These are phyloP conservation scores for Amanita exitialis DNA, from an alignment of 768 basidiomycete genomes.

Conservation along the genomic window DNA sequence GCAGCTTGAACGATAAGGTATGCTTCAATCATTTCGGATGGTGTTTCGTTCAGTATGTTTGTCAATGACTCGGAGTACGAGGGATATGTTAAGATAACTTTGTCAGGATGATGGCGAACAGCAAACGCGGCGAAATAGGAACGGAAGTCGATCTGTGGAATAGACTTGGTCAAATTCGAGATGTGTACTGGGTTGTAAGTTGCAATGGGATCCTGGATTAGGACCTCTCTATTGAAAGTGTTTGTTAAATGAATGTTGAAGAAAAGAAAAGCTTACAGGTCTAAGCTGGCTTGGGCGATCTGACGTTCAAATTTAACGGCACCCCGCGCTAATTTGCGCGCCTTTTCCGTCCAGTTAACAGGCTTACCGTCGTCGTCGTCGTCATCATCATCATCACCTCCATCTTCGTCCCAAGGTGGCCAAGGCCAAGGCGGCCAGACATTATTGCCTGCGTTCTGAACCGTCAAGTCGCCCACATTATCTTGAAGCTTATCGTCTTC, in stretches of 20 bases:
- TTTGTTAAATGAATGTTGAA: not conserved
- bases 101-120: constrained; percentile 63
- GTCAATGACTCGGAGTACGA: constrained; percentile 62
- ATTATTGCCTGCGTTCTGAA: constrained; percentile 28
- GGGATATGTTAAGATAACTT: constrained; percentile 78
- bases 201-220: constrained; percentile 71
- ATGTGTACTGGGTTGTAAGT: constrained; percentile 83
- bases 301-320: constrained; percentile 73
- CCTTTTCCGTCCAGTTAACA: constrained; percentile 40
- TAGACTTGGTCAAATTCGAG: constrained; percentile 51
- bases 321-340: constrained; percentile 53
- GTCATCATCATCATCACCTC: constrained; percentile 47
- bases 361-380: constrained; percentile 31
- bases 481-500: constrained; percentile 27
- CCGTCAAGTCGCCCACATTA: constrained; percentile 11
- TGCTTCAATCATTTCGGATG: constrained; percentile 67
- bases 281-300: constrained; percentile 71
- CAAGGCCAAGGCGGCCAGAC: constrained; percentile 79
- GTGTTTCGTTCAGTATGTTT: constrained; percentile 55
- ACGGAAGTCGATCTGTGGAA: constrained; percentile 73
- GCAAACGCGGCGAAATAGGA: constrained; percentile 84
- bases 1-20: constrained; percentile 81
- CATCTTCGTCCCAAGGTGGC: constrained; percentile 70
- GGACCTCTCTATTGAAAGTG: constrained; percentile 37
- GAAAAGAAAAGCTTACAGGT: constrained; percentile 39